Evolutionary conservation across 1,284 basidiomycete species (phyloP).

Genomic region (Microbotryum intermedium): DNA sequence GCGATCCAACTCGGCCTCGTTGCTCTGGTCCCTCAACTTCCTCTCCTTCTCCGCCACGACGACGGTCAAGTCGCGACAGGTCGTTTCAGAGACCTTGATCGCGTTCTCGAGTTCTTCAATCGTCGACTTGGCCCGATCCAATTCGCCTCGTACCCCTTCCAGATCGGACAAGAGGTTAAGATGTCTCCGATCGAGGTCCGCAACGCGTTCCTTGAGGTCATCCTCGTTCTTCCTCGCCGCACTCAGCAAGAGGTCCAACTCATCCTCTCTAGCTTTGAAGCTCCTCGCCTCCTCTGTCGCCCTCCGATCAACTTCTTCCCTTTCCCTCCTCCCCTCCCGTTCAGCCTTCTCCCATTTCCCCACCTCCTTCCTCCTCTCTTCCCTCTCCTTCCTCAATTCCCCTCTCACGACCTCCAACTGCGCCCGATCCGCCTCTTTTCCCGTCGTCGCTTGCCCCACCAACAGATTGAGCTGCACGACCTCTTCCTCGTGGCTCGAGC

Average conservation of each 20-base stretch:
- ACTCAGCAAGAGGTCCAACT: conserved; percentile 16
- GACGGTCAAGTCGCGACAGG: conserved; percentile 8
- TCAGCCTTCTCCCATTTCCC: not conserved
- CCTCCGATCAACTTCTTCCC: conserved; percentile 5
- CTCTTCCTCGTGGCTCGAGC: conserved; percentile 23
- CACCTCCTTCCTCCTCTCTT: not conserved
- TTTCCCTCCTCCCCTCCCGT: conserved; percentile 2
- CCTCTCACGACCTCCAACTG: not conserved
- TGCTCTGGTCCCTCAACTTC: conserved; percentile 62
- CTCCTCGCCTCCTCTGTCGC: not conserved
- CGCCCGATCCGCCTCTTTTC: not conserved
- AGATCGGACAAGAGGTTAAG: conserved; percentile 17
- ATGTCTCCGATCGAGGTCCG: conserved; percentile 29
- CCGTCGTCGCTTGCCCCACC: too few relatives aligned
- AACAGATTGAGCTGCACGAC: conserved; percentile 20
- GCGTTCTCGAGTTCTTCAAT: conserved; percentile 4
- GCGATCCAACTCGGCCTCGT: conserved; percentile 38
- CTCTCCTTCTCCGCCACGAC: conserved; percentile 60
- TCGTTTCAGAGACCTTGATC: not conserved
- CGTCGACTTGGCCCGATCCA: conserved; percentile 1
- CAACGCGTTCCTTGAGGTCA: conserved; percentile 56
- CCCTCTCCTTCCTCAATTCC: not conserved
- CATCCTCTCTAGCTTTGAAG: conserved; percentile 9
- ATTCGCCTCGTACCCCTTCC: conserved; percentile 9
- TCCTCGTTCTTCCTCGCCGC: conserved; percentile 7